Conservation (phyloP, 441 rosid species). For the Aleurites moluccanus region DNA sequence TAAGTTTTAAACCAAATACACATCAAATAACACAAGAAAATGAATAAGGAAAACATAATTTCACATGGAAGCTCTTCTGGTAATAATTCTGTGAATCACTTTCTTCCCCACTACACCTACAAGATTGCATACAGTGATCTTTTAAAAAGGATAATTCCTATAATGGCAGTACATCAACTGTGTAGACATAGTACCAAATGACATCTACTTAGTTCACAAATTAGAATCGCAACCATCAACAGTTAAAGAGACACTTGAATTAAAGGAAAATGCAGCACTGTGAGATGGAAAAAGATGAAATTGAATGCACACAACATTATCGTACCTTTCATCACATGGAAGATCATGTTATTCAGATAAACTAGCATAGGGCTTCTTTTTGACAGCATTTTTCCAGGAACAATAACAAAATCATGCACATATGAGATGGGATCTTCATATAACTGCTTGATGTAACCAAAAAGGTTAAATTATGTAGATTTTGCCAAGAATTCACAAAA, state of each 20-base stretch:
- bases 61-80: neutral
- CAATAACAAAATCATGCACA: conserved; percentile 63
- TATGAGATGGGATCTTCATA: conserved; percentile 67
- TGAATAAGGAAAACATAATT: neutral
- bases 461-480: conserved; percentile 17
- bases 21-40: neutral
- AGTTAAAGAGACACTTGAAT: neutral
- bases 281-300: neutral
- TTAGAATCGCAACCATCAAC: neutral
- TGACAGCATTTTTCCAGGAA: conserved; percentile 69
- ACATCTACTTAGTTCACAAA: neutral
- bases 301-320: conserved; percentile 1
- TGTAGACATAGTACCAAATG: neutral
- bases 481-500: neutral
- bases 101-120: neutral
- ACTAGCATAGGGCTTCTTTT: conserved; percentile 73
- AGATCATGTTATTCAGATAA: conserved; percentile 65
- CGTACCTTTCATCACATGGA: conserved; percentile 65
- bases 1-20: neutral
- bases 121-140: neutral
- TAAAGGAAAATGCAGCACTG: neutral
- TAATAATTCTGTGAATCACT: neutral
- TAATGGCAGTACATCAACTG: neutral
- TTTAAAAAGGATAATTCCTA: neutral
- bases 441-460: conserved; percentile 49